Conservation (phyloP, 2,329 filamentous ascomycete species). For the Colletotrichum endophyticum region DNA sequence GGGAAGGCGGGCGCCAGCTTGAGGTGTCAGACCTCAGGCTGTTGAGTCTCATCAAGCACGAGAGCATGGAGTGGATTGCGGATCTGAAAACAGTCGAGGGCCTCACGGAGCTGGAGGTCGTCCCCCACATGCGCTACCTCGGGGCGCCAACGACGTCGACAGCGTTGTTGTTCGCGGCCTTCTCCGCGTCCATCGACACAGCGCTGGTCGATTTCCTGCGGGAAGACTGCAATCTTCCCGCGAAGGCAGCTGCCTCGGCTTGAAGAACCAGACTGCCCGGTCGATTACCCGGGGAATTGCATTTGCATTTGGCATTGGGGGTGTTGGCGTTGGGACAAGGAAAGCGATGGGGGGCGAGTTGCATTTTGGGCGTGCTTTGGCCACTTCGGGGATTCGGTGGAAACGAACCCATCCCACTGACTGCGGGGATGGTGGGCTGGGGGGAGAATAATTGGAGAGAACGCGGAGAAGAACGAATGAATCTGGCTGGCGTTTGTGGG, state of each 20-base stretch:
- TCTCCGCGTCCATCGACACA: conserved; percentile 63
- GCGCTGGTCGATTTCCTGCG: conserved; percentile 59
- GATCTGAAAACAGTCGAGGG: conserved; percentile 56
- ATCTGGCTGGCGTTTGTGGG: conserved; percentile 1
- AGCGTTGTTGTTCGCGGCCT: conserved; percentile 63
- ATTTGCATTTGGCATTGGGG: background rate
- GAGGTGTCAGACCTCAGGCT: conserved; percentile 51
- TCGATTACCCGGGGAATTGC: background rate
- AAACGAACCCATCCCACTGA: background rate
- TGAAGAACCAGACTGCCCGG: background rate
- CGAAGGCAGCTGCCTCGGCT: background rate
- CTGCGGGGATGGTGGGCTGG: background rate
- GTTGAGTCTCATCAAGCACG: conserved; percentile 46
- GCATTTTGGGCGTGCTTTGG: background rate
- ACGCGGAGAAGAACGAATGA: background rate
- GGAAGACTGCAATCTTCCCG: conserved; percentile 24
- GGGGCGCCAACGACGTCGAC: conserved; percentile 55
- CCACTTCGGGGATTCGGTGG: conserved; percentile 4
- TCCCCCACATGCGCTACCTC: conserved; percentile 58
- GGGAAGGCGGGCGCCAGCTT: conserved; percentile 53
- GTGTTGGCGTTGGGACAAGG: background rate
- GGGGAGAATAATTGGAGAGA: background rate
- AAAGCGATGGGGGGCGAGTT: background rate
- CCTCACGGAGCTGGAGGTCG: conserved; percentile 54
- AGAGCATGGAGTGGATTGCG: conserved; percentile 62